Evolutionary conservation across 1,284 basidiomycete genomes (phyloP).

Genomic region (Rhizopogon hawkerae): DNA sequence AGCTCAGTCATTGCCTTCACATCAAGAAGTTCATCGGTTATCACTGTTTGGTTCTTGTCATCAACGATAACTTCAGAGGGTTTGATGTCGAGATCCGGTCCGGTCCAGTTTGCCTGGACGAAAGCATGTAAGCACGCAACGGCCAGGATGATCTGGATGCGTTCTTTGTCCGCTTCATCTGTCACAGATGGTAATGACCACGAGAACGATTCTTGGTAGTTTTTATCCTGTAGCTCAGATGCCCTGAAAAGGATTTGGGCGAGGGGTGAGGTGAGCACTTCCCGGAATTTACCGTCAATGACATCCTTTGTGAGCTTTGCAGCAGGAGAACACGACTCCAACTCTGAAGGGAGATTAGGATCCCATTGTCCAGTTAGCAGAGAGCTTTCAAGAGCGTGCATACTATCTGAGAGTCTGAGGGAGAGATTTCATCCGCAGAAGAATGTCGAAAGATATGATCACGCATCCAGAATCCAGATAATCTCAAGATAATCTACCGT

Average conservation of each 20-base stretch:
- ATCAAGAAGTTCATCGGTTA: conserved; percentile 53
- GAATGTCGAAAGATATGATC: no score
- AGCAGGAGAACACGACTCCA: conserved; percentile 12
- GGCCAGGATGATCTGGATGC: conserved; percentile 58
- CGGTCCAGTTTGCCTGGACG: conserved; percentile 95
- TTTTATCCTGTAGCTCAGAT: conserved; percentile 12
- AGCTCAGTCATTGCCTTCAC: conserved; percentile 67
- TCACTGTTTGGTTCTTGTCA: conserved; percentile 21
- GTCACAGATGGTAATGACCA: conserved; percentile 19
- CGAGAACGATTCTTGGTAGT: conserved; percentile 26
- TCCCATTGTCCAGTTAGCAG: conserved; percentile 48
- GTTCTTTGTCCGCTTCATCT: conserved; percentile 31
- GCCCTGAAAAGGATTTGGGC: conserved; percentile 39
- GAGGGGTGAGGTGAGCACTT: conserved; percentile 43
- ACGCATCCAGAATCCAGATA: no score
- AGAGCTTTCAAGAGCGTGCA: conserved; percentile 37
- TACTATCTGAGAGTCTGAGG: not conserved
- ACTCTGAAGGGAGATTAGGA: conserved; percentile 8
- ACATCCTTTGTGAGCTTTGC: conserved; percentile 34
- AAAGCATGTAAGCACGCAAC: conserved; percentile 84
- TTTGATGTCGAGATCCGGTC: conserved; percentile 71
- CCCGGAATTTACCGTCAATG: conserved; percentile 39
- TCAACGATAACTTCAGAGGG: conserved; percentile 44
- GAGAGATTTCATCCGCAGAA: no score
- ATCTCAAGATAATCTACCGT: not conserved